Evolutionary conservation across 139 green algal species (phyloP), one percentile per base, ranked within the genome.

Genomic region (Chlorella sp.): DNA sequence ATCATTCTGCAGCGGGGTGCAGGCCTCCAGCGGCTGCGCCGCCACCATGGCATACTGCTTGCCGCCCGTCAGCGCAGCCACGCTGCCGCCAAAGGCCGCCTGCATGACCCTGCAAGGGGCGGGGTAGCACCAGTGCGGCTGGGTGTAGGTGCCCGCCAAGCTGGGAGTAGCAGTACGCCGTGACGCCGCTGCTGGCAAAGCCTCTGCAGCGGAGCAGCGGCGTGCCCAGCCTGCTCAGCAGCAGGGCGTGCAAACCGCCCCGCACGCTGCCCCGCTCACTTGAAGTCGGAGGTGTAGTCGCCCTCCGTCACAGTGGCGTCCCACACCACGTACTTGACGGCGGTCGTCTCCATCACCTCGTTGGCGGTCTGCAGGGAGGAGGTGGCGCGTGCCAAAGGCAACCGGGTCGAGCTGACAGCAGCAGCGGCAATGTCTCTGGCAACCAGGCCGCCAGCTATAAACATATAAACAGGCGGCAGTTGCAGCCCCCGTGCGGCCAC

Each of bases 1-100:
- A 16, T 77, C 44, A 43, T 90, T 87, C 56, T 62, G 69, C 67
- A 94, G 67, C 5, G 87, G 32, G 13, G 48, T 58, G 81, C 89
- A 94, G 34, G 46, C 89, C n/a, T 88, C 70, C 48, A 82, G 34
- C 6, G 89, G 91, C 34, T 44, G 62, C 2, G 88, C 82, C 19
- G 70, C 77, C 22, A 76, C 82, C 67, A 90, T 43, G 28, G 60
- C 36, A 34, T 80, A 82, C 36, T 17, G 34, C 36, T n/a, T 30
- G 32, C 69, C 68, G 41, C 56, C 67, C 20, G 41, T 64, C 72
- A 91, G 62, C 16, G 60, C 43, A 58, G 48, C 36, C 19, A 88
- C 56, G 41, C 38, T 32, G 34, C 14, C 32, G 14, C 87, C 82
- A 81, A 91, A 91, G 26, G 38, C 30, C 0, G 84, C 82, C 46